Conservation (phyloP, 1,284 basidiomycete species). For the Cryptococcus jaspeensis region DNA sequence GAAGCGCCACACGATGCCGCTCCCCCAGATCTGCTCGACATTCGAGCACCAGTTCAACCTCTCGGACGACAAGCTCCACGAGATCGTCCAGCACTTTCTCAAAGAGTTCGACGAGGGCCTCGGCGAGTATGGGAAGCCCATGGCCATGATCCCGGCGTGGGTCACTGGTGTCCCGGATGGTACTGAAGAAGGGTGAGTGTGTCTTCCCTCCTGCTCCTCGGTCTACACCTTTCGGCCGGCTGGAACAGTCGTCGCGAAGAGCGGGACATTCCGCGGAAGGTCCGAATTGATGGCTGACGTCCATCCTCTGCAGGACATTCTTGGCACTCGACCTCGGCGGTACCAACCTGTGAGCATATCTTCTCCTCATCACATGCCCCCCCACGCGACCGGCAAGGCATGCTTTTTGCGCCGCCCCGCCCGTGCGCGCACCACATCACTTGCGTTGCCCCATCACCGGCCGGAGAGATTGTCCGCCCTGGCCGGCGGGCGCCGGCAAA, state of each 20-base stretch:
- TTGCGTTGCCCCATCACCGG: too few species aligned
- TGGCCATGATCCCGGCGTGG: constrained; percentile 92
- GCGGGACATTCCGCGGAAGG: too few species aligned
- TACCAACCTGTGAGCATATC: constrained; percentile 75
- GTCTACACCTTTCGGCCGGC: not conserved
- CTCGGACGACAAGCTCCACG: constrained; percentile 60
- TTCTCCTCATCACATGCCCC: constrained; percentile 6
- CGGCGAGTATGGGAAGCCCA: constrained; percentile 66
- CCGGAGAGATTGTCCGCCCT: too few species aligned
- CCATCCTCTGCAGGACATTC: constrained; percentile 59
- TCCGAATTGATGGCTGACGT: constrained; percentile 52
- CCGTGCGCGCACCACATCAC: too few species aligned
- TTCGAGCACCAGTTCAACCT: constrained; percentile 71
- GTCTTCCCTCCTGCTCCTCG: too few species aligned
- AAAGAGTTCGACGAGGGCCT: constrained; percentile 73
- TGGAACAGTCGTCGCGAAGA: not conserved
- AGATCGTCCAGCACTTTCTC: constrained; percentile 75
- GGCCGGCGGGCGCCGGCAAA: too few species aligned
- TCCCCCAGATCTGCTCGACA: constrained; percentile 31
- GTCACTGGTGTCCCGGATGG: constrained; percentile 88
- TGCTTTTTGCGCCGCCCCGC: too few species aligned
- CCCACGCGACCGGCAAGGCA: too few species aligned
- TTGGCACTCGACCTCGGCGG: constrained; percentile 92
- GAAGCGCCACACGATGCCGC: constrained; percentile 30
- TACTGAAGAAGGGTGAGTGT: constrained; percentile 77